phyloP scores from a whole-genome alignment of 768 basidiomycete species.

The Daedaleopsis sinensis region DNA sequence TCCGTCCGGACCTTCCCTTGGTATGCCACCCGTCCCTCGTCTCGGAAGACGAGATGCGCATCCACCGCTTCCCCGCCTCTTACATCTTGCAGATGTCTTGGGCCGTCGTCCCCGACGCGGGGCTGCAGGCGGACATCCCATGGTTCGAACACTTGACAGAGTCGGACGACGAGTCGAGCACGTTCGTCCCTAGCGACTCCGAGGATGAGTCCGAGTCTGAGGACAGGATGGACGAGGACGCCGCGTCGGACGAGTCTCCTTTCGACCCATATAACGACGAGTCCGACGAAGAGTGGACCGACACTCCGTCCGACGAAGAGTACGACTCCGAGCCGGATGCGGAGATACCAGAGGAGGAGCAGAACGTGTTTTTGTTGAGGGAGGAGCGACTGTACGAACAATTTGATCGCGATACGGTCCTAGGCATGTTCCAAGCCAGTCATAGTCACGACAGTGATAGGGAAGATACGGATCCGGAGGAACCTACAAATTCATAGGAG shows the following conservation, averaged over 20 bases:
- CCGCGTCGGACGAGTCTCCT: not conserved
- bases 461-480: not conserved
- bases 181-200: not conserved
- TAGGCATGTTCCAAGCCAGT: not conserved
- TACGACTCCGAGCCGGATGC: not conserved
- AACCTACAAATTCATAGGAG: not conserved
- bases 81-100: not conserved
- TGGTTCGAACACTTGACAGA: not conserved
- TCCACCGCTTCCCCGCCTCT: not conserved
- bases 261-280: not conserved
- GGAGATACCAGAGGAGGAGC: slow-evolving; percentile 1
- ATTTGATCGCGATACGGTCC: not conserved
- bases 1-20: not conserved
- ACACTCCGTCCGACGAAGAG: not conserved
- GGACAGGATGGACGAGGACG: not conserved
- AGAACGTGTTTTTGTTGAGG: not conserved
- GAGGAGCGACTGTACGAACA: not conserved
- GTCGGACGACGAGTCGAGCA: not conserved
- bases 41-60: not conserved
- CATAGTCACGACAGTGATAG: not conserved
- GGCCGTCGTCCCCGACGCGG: not conserved
- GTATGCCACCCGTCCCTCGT: slow-evolving; percentile 1
- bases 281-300: not conserved
- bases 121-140: not conserved
- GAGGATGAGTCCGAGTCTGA: not conserved